Evolutionary conservation across 2,329 filamentous ascomycete species (phyloP).

Genomic region (Macrophomina tecta): DNA sequence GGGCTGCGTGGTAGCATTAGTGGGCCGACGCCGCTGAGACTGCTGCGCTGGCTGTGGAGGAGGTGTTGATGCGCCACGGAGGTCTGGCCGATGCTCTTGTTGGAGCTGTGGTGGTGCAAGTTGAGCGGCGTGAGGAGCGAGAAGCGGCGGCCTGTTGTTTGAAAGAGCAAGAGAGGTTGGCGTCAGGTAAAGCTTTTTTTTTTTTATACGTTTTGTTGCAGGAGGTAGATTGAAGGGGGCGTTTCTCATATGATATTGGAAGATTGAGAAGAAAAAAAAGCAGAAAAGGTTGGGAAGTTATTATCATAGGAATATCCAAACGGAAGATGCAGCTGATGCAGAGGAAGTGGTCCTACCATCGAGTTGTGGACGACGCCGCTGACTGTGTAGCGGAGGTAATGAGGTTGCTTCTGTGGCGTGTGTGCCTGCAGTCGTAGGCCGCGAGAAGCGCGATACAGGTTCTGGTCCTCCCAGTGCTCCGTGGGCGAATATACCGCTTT

Average conservation of each 20-base stretch:
- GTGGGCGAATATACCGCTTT: neutral
- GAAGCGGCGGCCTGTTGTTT: neutral
- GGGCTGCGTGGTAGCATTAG: neutral
- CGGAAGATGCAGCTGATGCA: constrained; percentile 8
- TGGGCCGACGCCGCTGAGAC: neutral
- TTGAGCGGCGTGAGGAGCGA: neutral
- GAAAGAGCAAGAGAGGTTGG: constrained; percentile 1
- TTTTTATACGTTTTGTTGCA: neutral
- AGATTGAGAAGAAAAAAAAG: neutral
- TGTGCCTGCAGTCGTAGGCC: neutral
- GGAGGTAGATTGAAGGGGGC: neutral
- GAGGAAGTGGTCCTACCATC: constrained; percentile 9
- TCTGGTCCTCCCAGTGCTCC: neutral
- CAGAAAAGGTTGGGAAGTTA: neutral
- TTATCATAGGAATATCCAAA: neutral
- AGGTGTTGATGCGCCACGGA: neutral
- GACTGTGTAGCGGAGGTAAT: neutral
- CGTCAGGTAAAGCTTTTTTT: neutral
- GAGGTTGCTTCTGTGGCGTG: neutral
- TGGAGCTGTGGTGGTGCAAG: neutral
- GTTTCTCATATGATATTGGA: neutral
- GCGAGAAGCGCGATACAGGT: neutral
- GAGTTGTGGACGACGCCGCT: neutral
- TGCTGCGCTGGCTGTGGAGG: constrained; percentile 5
- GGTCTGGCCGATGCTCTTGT: neutral